Evolutionary conservation across 768 basidiomycete genomes (phyloP).

Genomic region (Rickenella mellea): DNA sequence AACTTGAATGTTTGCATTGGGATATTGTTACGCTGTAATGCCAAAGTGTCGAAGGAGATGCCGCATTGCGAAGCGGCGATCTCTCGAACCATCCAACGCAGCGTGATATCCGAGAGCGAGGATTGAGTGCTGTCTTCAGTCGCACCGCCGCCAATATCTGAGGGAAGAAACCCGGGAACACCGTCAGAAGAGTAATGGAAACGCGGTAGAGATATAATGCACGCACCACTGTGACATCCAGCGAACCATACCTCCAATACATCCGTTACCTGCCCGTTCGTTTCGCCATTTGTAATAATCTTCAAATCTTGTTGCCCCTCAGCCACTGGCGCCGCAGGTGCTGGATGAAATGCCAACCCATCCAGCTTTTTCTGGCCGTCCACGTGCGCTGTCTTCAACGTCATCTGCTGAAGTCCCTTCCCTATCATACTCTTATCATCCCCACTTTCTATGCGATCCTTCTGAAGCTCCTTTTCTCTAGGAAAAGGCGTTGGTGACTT

Average conservation of each 20-base stretch:
- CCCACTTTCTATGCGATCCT: too few relatives aligned
- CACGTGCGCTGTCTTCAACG: not conserved
- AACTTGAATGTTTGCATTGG: slow-evolving; percentile 8
- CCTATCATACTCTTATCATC: not conserved
- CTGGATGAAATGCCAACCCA: too few relatives aligned
- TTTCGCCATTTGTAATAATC: not conserved
- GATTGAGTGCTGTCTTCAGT: slow-evolving; percentile 31
- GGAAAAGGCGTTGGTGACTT: too few relatives aligned
- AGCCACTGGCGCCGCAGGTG: too few relatives aligned
- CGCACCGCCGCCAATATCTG: slow-evolving; percentile 68
- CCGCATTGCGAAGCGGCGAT: slow-evolving; percentile 47
- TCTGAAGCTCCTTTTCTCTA: too few relatives aligned
- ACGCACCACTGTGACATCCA: slow-evolving; percentile 61
- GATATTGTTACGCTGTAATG: slow-evolving; percentile 36
- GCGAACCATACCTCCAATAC: slow-evolving; percentile 77
- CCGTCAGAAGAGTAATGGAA: too few relatives aligned
- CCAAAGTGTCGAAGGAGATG: slow-evolving; percentile 43
- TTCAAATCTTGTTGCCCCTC: slow-evolving; percentile 11
- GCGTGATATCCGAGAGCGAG: slow-evolving; percentile 48
- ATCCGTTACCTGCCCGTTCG: slow-evolving; percentile 22
- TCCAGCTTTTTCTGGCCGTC: not conserved
- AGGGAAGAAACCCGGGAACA: not conserved
- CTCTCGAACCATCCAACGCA: slow-evolving; percentile 77
- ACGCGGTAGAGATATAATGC: not conserved
- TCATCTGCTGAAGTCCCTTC: not conserved